Base-by-base conservation (phyloP, 441 rosid species). In the Pelargonium fulgidum region DNA sequence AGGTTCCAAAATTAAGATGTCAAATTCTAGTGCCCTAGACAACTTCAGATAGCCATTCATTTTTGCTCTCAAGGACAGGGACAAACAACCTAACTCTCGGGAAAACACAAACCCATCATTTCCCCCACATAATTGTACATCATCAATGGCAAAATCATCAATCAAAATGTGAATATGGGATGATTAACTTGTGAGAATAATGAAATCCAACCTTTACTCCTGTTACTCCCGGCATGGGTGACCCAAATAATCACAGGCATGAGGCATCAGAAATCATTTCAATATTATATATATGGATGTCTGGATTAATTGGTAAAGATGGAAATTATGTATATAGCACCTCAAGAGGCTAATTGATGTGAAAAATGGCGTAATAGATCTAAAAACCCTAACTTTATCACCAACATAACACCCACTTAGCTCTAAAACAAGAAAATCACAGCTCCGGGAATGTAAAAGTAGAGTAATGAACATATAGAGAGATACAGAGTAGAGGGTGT, bases 161-260 rank as follows among this genome's bases (percentile, higher is more conserved):
- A 56, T 8, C 59, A 17, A 12, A 56, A 36, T 36, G 62, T 56
- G 62, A 56, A 56, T 56, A 16, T 17, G 62, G 20, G 24, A 56
- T 56, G 20, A 17, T 56, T 52, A 52, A 17, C 24, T 7, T 56
- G 62, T 3, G 3, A 52, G 16, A 3, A 52, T 52, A 52, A 52
- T 52, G 7, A 52, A 17, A 14, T 52, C 59, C 59, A 7, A 36
- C 59, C 16, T 7, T 17, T 52, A 12, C 16, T 16, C 14, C 2
- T 17, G 22, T 16, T 22, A 17, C 10, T 56, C 20, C 62, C 26
- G 54, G 5, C 14, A 52, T 13, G 8, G 16, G 8, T 52, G 59
- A 14, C 59, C 20, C 4, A 52, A 52, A 56, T 56, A 56, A 56
- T 56, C 62, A 56, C 62, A 56, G 62, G 59, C 59, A 52, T 52